phyloP scores from a whole-genome alignment of 768 basidiomycete species.

The Polyporus arcularius region DNA sequence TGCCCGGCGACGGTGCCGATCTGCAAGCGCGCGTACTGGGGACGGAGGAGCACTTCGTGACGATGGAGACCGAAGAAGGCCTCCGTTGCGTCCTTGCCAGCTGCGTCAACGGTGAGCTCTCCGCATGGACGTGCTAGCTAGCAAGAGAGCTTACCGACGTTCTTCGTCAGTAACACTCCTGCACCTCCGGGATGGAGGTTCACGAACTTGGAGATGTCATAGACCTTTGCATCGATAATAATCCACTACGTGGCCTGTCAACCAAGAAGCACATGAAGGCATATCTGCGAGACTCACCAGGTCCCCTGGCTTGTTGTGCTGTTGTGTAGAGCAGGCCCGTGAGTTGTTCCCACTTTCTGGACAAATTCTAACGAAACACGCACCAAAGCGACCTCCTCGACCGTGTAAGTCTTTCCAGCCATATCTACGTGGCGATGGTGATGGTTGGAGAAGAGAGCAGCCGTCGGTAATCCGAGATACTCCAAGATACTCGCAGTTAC shows the following conservation, averaged over 20 bases:
- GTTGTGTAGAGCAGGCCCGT: not conserved
- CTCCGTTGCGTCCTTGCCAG: slow-evolving; percentile 75
- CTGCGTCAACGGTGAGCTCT: slow-evolving; percentile 29
- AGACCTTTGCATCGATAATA: slow-evolving; percentile 78
- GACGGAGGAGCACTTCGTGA: slow-evolving; percentile 73
- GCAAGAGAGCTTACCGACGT: slow-evolving; percentile 53
- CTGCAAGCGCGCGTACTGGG: slow-evolving; percentile 71
- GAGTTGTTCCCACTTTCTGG: not conserved
- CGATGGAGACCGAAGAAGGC: slow-evolving; percentile 87
- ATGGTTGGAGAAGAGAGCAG: not conserved
- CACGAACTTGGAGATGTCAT: slow-evolving; percentile 79
- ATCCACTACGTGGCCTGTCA: slow-evolving; percentile 60
- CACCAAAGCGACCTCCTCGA: slow-evolving; percentile 26
- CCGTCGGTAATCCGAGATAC: not conserved
- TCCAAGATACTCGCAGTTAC: too few species aligned
- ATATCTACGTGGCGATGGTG: not conserved
- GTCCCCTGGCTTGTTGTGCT: slow-evolving; percentile 90
- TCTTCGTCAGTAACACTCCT: slow-evolving; percentile 66
- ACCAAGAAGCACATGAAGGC: too few species aligned
- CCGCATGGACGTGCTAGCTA: not conserved
- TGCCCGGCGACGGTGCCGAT: slow-evolving; percentile 64
- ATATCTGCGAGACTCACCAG: slow-evolving; percentile 46
- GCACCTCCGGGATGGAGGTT: slow-evolving; percentile 85
- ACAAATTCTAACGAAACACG: not conserved
- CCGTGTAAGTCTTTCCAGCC: slow-evolving; percentile 21